Percentiles rank a stretch among this genome's conserved stretches.
Evolutionary conservation across 2,329 filamentous ascomycete genomes (phyloP).

Genomic region (Raffaelea albimanens): DNA sequence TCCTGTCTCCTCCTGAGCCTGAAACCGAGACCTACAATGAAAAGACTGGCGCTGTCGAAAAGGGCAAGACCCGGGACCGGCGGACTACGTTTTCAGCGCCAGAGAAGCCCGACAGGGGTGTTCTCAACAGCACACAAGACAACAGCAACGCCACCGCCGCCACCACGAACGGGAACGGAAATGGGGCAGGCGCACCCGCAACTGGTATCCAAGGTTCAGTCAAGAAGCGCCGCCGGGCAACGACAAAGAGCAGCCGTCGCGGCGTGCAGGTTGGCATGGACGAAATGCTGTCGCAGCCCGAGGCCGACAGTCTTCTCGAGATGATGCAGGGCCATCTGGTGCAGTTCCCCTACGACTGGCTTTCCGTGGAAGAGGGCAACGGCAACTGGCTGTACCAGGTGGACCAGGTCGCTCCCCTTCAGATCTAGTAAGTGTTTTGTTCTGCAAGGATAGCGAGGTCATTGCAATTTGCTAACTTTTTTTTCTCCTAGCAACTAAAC

Average conservation of each 20-base stretch:
- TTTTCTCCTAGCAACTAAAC: neutral
- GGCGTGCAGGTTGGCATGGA: constrained; percentile 56
- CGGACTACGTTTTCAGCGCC: constrained; percentile 47
- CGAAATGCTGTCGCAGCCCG: constrained; percentile 63
- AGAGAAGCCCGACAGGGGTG: constrained; percentile 30
- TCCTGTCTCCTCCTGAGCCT: too few species aligned
- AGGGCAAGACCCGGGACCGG: constrained; percentile 23
- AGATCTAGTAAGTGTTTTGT: constrained; percentile 73
- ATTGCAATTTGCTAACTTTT: neutral
- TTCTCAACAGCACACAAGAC: constrained; percentile 6
- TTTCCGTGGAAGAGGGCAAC: constrained; percentile 80
- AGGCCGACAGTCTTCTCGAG: constrained; percentile 73
- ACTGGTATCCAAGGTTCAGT: constrained; percentile 34
- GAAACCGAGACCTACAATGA: too few species aligned
- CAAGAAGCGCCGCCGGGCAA: constrained; percentile 56
- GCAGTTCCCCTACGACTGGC: constrained; percentile 92
- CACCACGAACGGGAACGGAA: constrained; percentile 5
- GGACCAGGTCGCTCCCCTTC: constrained; percentile 88
- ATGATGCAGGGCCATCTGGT: constrained; percentile 84
- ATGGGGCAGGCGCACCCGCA: neutral
- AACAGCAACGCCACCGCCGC: constrained; percentile 5
- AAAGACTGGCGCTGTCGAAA: constrained; percentile 14
- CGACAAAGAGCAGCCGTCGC: constrained; percentile 58
- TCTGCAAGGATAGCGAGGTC: too few species aligned
- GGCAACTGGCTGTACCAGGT: constrained; percentile 97